phyloP scores from a whole-genome alignment of 2,329 filamentous ascomycete species.

The Penicillium brevicompactum region DNA sequence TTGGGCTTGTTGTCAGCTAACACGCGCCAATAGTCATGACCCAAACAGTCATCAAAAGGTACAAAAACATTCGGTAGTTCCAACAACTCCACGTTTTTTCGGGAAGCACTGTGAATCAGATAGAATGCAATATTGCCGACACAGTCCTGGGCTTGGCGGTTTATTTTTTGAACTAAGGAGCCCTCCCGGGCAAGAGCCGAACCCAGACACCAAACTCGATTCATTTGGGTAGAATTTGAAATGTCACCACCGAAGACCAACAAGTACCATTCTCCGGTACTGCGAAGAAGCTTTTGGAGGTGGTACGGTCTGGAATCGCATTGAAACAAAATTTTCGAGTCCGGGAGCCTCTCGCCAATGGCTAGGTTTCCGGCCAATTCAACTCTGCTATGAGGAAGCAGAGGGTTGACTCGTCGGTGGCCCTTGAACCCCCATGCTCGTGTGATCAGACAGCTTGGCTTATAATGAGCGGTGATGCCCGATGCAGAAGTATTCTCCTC shows the following conservation, averaged over 20 bases:
- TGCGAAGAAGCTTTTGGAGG: constrained; percentile 8
- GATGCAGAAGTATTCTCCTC: no score
- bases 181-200: background rate
- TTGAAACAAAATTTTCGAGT: background rate
- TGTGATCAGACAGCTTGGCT: no score
- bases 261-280: constrained; percentile 26
- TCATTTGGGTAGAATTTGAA: constrained; percentile 42
- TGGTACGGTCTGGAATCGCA: constrained; percentile 7
- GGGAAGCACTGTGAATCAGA: constrained; percentile 44
- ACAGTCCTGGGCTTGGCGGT: background rate
- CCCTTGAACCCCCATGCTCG: no score
- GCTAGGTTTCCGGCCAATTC: background rate
- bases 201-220: constrained; percentile 38
- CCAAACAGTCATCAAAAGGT: constrained; percentile 48
- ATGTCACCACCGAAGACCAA: constrained; percentile 63
- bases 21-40: constrained; percentile 60
- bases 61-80: constrained; percentile 52
- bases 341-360: background rate
- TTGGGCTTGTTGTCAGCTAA: constrained; percentile 57
- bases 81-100: constrained; percentile 38
- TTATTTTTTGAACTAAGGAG: background rate
- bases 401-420: background rate
- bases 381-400: background rate
- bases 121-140: background rate
- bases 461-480: no score